phyloP scores from a whole-genome alignment of 2,329 filamentous ascomycete genomes.

The Sporothrix variecibatus region DNA sequence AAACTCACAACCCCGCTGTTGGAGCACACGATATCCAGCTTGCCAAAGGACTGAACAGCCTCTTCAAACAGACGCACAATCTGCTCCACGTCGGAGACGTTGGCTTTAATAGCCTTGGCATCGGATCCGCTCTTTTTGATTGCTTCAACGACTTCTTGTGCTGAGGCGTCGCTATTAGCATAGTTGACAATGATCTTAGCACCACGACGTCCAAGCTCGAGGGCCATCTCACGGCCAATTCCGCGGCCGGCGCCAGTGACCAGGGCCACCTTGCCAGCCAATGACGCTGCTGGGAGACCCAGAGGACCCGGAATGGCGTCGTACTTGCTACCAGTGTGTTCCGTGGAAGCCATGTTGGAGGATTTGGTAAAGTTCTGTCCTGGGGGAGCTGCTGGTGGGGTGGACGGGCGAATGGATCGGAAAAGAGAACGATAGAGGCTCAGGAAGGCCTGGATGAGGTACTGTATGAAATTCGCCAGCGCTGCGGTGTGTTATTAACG shows the following conservation, averaged over 20 bases:
- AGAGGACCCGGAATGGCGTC: slow-evolving; percentile 39
- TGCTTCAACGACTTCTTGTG: slow-evolving; percentile 31
- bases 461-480: slow-evolving; percentile 22
- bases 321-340: slow-evolving; percentile 34
- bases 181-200: slow-evolving; percentile 42
- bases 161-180: slow-evolving; percentile 33
- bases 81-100: slow-evolving; percentile 38
- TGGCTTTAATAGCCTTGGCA: slow-evolving; percentile 38
- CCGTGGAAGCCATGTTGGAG: slow-evolving; percentile 32
- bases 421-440: slow-evolving; percentile 21
- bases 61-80: slow-evolving; percentile 45
- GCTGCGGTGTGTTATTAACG: neutral
- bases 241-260: slow-evolving; percentile 51
- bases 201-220: slow-evolving; percentile 40
- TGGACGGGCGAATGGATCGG: neutral
- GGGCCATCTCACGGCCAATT: slow-evolving; percentile 63
- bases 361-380: neutral
- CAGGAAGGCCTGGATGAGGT: slow-evolving; percentile 12
- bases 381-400: neutral
- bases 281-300: slow-evolving; percentile 36
- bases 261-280: slow-evolving; percentile 35
- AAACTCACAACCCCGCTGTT: slow-evolving; percentile 63
- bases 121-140: slow-evolving; percentile 33
- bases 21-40: slow-evolving; percentile 62
- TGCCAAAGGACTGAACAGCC: slow-evolving; percentile 58